Percentiles rank a stretch among this genome's conserved stretches.
Evolutionary conservation across 2,329 filamentous ascomycete genomes (phyloP).

Genomic region (Ustilaginoidea virens): DNA sequence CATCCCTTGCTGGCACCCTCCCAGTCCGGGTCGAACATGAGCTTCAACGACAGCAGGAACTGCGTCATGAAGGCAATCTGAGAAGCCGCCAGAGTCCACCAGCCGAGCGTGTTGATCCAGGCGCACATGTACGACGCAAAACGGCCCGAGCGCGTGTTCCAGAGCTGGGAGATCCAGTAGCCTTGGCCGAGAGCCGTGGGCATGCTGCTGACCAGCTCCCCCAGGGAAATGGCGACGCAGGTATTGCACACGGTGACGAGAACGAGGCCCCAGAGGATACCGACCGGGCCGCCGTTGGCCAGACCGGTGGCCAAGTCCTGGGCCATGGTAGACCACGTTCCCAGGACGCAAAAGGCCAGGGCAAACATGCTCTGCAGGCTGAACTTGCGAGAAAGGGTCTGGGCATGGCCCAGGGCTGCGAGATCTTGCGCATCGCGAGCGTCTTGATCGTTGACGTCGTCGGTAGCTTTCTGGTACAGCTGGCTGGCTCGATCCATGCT

Average conservation of each 20-base stretch:
- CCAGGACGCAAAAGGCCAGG: constrained; percentile 39
- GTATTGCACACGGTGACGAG: constrained; percentile 37
- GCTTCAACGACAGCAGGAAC: constrained; percentile 40
- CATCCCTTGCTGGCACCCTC: constrained; percentile 28
- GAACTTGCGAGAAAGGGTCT: constrained; percentile 30
- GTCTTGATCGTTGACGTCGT: constrained; percentile 4
- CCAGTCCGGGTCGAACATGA: constrained; percentile 34
- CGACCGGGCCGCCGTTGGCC: constrained; percentile 36
- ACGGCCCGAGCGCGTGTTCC: constrained; percentile 24
- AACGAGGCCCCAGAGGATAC: constrained; percentile 38
- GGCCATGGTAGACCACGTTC: constrained; percentile 42
- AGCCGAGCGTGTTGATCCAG: constrained; percentile 45
- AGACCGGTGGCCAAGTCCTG: constrained; percentile 32
- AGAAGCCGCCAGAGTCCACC: constrained; percentile 40
- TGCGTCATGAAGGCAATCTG: constrained; percentile 42
- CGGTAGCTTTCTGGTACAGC: constrained; percentile 1
- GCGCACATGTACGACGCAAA: constrained; percentile 40
- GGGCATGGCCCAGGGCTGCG: constrained; percentile 23
- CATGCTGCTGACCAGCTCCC: constrained; percentile 41
- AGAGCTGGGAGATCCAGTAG: constrained; percentile 31
- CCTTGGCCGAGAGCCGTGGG: constrained; percentile 45
- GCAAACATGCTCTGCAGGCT: constrained; percentile 39
- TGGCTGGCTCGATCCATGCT: constrained; percentile 6
- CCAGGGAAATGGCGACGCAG: constrained; percentile 38
- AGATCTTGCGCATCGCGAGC: constrained; percentile 22